Evolutionary conservation across 768 basidiomycete species (phyloP).

Genomic region (Leccinum imitatum): DNA sequence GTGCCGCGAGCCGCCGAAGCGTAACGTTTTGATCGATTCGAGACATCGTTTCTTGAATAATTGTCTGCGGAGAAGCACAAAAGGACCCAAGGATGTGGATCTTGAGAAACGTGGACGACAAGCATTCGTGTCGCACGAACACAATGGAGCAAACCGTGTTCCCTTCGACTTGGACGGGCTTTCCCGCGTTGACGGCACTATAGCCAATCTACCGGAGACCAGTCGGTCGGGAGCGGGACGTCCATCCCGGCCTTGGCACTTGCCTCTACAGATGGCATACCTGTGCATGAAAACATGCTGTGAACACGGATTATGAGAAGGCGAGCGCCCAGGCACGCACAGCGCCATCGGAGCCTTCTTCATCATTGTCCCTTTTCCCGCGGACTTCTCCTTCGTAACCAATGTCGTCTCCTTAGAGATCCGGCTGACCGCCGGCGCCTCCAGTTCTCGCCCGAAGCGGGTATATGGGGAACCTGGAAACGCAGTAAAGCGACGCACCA

Average conservation of each 20-base stretch:
- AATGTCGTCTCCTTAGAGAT: slow-evolving; percentile 55
- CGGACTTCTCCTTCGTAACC: slow-evolving; percentile 42
- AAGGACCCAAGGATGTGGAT: slow-evolving; percentile 39
- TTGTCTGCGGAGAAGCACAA: slow-evolving; percentile 10
- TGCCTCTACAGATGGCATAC: slow-evolving; percentile 20
- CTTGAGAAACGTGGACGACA: slow-evolving; percentile 40
- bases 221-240: slow-evolving; percentile 22
- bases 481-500: slow-evolving; percentile 28
- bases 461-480: not conserved
- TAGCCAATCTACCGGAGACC: slow-evolving; percentile 22
- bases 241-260: slow-evolving; percentile 22
- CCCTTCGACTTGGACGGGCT: slow-evolving; percentile 1
- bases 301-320: not conserved
- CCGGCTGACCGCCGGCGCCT: slow-evolving; percentile 42
- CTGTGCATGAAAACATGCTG: not conserved
- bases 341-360: slow-evolving; percentile 43
- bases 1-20: slow-evolving; percentile 31
- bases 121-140: slow-evolving; percentile 6
- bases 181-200: slow-evolving; percentile 13
- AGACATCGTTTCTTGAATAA: slow-evolving; percentile 13
- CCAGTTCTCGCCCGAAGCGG: too few species aligned
- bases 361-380: slow-evolving; percentile 46
- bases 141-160: slow-evolving; percentile 24
- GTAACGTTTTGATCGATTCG: slow-evolving; percentile 36
- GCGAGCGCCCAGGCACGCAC: slow-evolving; percentile 24